phyloP scores from a whole-genome alignment of 805 yeast species.

The Yarrowia divulgata region DNA sequence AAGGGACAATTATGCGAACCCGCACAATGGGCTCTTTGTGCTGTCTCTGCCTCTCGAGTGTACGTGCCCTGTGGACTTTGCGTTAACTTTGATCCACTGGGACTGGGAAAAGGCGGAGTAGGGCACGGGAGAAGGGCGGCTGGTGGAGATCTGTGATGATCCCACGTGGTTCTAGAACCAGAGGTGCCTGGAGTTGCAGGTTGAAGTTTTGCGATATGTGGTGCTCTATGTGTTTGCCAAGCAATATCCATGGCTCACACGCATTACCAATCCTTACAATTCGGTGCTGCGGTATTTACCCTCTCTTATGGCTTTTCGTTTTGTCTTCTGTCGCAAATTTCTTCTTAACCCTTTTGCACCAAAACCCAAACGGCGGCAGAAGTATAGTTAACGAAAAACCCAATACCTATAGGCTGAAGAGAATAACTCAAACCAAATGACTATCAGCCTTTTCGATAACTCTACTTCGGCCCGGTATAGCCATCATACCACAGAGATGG shows the following conservation, averaged over 20 bases:
- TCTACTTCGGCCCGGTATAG: not conserved
- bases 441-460: not conserved
- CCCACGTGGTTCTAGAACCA: not conserved
- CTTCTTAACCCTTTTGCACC: not conserved
- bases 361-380: not conserved
- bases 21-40: constrained; percentile 13
- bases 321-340: not conserved
- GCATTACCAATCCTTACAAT: not conserved
- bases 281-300: constrained; percentile 5
- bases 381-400: not conserved
- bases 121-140: constrained; percentile 12
- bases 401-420: not conserved
- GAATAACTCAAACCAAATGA: not conserved
- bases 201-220: too few species aligned
- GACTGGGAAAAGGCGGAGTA: constrained; percentile 1
- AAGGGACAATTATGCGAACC: not conserved
- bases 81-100: constrained; percentile 1
- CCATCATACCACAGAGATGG: not conserved
- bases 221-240: not conserved
- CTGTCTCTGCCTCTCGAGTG: not conserved
- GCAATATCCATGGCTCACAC: too few species aligned
- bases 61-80: not conserved
- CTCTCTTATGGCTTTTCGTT: not conserved
- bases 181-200: not conserved
- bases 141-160: constrained; percentile 7